Base-by-base conservation (phyloP, 345 rosid genomes). In the Gossypium raimondii region DNA sequence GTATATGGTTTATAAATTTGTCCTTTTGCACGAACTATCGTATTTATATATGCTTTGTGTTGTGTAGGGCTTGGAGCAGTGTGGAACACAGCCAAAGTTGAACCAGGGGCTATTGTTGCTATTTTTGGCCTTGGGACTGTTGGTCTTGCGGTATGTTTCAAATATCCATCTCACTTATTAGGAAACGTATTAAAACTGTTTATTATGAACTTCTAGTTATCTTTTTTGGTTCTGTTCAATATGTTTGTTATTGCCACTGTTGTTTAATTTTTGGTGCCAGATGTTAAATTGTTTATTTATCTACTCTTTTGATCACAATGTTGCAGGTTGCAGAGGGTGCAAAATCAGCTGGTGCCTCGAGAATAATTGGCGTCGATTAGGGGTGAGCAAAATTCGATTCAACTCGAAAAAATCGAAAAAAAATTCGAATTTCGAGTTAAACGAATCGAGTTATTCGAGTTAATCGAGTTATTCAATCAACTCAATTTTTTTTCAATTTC, bases 81-180 rank as follows among this genome's bases (percentile, higher is more conserved):
- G 73, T 94, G 98, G 98, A 94, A 94, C 80, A 89, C 98, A 7
- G 98, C 98, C 75, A 94, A 94, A 86, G 98, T 94, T 34, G 98
- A 92, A 80, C 77, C 97, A 20, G 98, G 97, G 75, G 90, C 98
- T 18, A 87, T 80, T 80, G 97, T 95, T 57, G 92, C 98, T 68
- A 77, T 95, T 76, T 95, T 95, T 62, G 99, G 99, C 83, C 98
- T 93, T 82, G 99, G 99, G 12, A 93, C 99, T 27, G 91, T 95
- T 75, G 98, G 99, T 41, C 99, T 95, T 81, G 99, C 98, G 16
- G 99, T 93, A 82, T 85, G 98, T 85, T 17, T 53, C 70, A 47
- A 67, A 60, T 41, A 9, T 34, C 24, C 56, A 51, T 73, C 61
- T 4, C 17, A 41, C 13, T 29, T 71, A 2, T 20, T 3, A 7